Evolutionary conservation across 495 filamentous ascomycete genomes (phyloP).

Genomic region (Lasiosphaeria ovina): DNA sequence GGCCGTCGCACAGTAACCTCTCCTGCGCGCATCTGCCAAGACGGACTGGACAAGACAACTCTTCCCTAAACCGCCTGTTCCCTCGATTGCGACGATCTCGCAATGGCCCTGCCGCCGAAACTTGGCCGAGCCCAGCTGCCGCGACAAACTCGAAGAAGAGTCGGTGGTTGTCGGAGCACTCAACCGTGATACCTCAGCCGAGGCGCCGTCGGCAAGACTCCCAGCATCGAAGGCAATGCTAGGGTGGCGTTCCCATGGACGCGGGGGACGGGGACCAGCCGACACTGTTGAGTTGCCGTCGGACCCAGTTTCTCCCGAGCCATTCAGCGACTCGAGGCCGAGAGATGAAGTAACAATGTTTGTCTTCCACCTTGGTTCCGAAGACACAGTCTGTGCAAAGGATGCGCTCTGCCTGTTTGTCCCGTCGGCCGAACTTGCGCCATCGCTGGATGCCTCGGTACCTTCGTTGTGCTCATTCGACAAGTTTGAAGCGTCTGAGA

Average conservation of each 20-base stretch:
- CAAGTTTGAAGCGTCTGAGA: constrained; percentile 53
- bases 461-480: constrained; percentile 57
- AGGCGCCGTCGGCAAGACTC: constrained; percentile 30
- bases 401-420: constrained; percentile 35
- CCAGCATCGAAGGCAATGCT: constrained; percentile 36
- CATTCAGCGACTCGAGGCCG: constrained; percentile 29
- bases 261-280: constrained; percentile 22
- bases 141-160: constrained; percentile 39
- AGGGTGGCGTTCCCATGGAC: constrained; percentile 38
- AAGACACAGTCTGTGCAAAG: constrained; percentile 50
- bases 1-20: constrained; percentile 77
- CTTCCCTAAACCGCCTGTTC: constrained; percentile 77
- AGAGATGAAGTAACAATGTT: constrained; percentile 33
- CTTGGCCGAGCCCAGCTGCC: constrained; percentile 52
- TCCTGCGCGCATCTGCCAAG: constrained; percentile 66
- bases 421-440: constrained; percentile 48
- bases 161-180: constrained; percentile 29
- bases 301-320: constrained; percentile 37
- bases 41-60: constrained; percentile 77
- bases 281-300: constrained; percentile 35
- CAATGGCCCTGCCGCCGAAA: constrained; percentile 65
- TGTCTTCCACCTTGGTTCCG: constrained; percentile 45
- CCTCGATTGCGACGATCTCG: constrained; percentile 76
- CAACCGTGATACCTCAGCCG: constrained; percentile 31
- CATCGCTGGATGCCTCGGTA: constrained; percentile 50